Percentiles rank a stretch among this genome's conserved stretches.
Conservation (phyloP, 768 basidiomycete genomes). For the Tephrocybe sp. region DNA sequence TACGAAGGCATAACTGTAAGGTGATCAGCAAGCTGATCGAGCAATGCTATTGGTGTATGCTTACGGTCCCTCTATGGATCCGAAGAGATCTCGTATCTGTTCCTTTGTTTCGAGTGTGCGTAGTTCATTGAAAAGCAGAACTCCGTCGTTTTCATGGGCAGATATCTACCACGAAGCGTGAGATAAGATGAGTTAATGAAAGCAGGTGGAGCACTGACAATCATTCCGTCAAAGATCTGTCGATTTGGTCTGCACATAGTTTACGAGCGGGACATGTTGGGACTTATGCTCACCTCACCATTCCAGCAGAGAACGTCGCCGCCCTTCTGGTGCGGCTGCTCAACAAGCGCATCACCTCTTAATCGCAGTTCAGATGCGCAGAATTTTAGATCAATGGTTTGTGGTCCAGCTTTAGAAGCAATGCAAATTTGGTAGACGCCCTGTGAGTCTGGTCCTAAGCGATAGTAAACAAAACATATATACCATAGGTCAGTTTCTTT, state of each 20-base stretch:
- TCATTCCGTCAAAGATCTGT: conserved; percentile 76
- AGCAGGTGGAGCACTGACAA: conserved; percentile 41
- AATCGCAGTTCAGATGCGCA: conserved; percentile 78
- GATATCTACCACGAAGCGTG: conserved; percentile 44
- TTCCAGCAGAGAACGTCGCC: conserved; percentile 81
- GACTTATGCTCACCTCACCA: conserved; percentile 59
- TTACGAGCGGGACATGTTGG: background rate
- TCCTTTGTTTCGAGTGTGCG: conserved; percentile 29
- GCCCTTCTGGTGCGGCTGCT: conserved; percentile 66
- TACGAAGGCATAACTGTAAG: conserved; percentile 72
- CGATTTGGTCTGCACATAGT: background rate
- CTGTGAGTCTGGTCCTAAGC: conserved; percentile 77
- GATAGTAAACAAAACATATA: background rate
- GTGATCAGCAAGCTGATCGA: background rate
- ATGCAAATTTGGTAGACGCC: conserved; percentile 26
- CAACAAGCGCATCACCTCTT: conserved; percentile 55
- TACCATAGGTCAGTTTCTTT: conserved; percentile 5
- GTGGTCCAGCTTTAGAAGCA: conserved; percentile 1
- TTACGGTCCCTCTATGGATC: conserved; percentile 79
- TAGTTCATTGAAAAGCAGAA: conserved; percentile 43
- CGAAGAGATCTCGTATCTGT: conserved; percentile 53
- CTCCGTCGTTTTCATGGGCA: conserved; percentile 71
- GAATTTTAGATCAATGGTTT: conserved; percentile 43
- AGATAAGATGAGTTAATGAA: background rate
- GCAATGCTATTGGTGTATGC: conserved; percentile 27